Base-by-base conservation (phyloP, 23 red algal species). In the Cyanidium caldarium region DNA sequence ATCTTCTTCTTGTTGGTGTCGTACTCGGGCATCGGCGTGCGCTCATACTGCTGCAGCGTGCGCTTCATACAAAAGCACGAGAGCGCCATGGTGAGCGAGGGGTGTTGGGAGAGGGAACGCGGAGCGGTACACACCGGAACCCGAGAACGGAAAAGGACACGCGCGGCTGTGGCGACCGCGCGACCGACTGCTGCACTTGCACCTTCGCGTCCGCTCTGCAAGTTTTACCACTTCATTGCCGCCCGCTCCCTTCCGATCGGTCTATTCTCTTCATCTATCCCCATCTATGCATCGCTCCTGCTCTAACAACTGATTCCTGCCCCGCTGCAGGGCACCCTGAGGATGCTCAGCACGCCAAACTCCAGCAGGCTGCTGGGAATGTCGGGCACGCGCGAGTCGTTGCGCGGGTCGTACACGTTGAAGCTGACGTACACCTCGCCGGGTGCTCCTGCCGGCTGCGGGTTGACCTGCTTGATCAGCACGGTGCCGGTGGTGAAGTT, bases 311-410 rank as follows among this genome's bases (percentile, higher is more conserved):
- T 28, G 23, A 61, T 61, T 10, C 51, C 51, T 10, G 51, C 51
- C 13, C 51, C 51, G 7, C n/a, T 28, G 51, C 51, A 61, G 5
- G 51, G 51, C 21, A 61, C 51, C 19, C 31, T 28, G n/a, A 61
- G 21, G 10, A 61, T 61, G 23, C 13, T 21, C 51, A 61, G 51
- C 5, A 28, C 51, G 21, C 51, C 51, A 5, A 61, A 14, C 10
- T 61, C 51, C 13, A 61, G 51, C 21, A 61, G 23, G 21, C 51
- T 61, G 51, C 51, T 61, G 10, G 51, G 51, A 25, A 61, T 61
- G 51, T 61, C 31, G n/a, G 51, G 51, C 10, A 61, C 51, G 10
- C 51, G 51, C 10, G 51, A 61, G 5, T 16, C 31, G 51, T 61
- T 61, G n/a, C 5, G 13, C 21, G 51, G 51, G 23, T 61, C 51